Evolutionary conservation across 2,329 filamentous ascomycete genomes (phyloP).

Genomic region (Mycocentrospora acerina): DNA sequence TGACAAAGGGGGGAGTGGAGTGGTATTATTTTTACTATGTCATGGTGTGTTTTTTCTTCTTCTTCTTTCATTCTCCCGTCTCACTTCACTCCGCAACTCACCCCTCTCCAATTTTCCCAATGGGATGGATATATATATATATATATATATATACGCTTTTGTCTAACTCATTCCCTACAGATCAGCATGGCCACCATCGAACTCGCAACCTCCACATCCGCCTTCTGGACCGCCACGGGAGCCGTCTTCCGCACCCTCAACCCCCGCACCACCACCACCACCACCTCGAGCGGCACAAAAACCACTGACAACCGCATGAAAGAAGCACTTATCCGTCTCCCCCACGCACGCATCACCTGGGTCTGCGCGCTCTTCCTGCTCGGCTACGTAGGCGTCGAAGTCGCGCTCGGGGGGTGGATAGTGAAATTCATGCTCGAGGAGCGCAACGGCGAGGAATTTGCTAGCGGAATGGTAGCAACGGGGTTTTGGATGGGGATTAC

Average conservation of each 20-base stretch:
- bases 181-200: constrained; percentile 61
- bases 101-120: too few relatives aligned
- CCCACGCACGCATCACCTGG: constrained; percentile 65
- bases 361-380: constrained; percentile 73
- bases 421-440: constrained; percentile 80
- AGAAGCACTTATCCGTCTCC: constrained; percentile 50
- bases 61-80: neutral
- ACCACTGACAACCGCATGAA: constrained; percentile 52
- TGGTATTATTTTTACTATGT: constrained; percentile 80
- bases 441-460: constrained; percentile 67
- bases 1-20: constrained; percentile 60
- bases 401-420: constrained; percentile 77
- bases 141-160: too few relatives aligned
- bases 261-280: constrained; percentile 47
- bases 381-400: constrained; percentile 77
- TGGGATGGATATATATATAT: too few relatives aligned
- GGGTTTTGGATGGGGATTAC: constrained; percentile 86
- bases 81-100: too few relatives aligned
- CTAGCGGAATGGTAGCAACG: constrained; percentile 73
- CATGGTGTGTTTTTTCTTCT: constrained; percentile 56
- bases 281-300: too few relatives aligned
- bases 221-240: constrained; percentile 67
- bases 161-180: constrained; percentile 20
- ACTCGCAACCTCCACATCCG: constrained; percentile 50
- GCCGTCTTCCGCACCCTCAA: constrained; percentile 57